phyloP scores from a whole-genome alignment of 208 protist species.

The Wallacemonas collosoma region DNA sequence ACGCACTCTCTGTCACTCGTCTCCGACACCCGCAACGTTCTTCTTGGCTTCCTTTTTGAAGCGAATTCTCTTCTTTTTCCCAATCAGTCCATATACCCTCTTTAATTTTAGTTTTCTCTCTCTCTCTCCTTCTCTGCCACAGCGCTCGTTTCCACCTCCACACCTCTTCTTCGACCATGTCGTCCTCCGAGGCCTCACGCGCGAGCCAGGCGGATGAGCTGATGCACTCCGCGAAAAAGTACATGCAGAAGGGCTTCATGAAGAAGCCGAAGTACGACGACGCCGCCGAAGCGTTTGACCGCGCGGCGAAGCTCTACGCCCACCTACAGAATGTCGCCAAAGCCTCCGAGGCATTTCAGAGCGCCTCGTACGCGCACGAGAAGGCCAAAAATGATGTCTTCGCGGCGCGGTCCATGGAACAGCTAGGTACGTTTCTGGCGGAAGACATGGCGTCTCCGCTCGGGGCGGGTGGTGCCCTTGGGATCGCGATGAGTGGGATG shows the following conservation, averaged over 20 bases:
- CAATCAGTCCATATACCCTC: neutral
- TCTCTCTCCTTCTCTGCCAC: neutral
- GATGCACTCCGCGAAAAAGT: constrained; percentile 58
- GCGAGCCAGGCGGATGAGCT: constrained; percentile 55
- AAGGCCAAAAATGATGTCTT: constrained; percentile 53
- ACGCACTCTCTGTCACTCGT: too few species aligned
- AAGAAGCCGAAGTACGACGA: constrained; percentile 58
- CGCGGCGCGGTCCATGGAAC: constrained; percentile 54
- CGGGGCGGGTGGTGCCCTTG: constrained; percentile 14
- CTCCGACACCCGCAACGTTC: too few species aligned
- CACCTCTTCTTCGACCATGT: neutral
- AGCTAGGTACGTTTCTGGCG: constrained; percentile 33
- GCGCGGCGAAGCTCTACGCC: constrained; percentile 71
- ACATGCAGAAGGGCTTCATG: constrained; percentile 51
- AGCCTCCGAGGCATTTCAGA: constrained; percentile 43
- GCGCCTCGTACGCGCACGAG: constrained; percentile 41
- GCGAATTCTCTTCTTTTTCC: neutral
- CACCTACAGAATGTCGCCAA: constrained; percentile 38
- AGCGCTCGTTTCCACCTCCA: neutral
- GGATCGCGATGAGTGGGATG: neutral
- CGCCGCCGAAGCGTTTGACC: constrained; percentile 70
- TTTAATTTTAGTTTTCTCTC: neutral
- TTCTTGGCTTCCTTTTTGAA: too few species aligned
- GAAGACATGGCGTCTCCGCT: constrained; percentile 21
- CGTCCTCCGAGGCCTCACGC: constrained; percentile 5